Conservation (phyloP, 176 grass and related monocot genomes). For the Hsuehochloa calcarea region DNA sequence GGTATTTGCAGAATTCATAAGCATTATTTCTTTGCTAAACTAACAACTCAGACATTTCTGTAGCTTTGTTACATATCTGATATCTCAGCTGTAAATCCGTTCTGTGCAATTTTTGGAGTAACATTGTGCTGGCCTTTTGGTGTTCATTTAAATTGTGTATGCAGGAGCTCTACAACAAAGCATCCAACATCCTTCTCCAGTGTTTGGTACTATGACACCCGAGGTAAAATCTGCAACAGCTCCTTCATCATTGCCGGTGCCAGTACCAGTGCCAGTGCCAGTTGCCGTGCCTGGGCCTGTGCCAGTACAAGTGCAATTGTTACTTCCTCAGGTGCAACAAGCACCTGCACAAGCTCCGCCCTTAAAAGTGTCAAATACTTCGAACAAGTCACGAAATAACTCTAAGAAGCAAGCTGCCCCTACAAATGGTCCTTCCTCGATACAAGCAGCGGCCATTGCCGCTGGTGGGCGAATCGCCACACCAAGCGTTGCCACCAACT, state of each 20-base stretch:
- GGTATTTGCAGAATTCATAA: slow-evolving; percentile 35
- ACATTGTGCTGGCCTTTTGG: neutral
- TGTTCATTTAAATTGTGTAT: slow-evolving; percentile 28
- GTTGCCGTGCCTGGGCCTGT: slow-evolving; percentile 29
- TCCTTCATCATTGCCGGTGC: neutral
- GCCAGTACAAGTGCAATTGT: slow-evolving; percentile 17
- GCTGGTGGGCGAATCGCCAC: slow-evolving; percentile 82
- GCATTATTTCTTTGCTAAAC: neutral
- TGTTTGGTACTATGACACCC: slow-evolving; percentile 22
- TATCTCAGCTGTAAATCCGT: neutral
- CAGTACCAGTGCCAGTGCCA: slow-evolving; percentile 15
- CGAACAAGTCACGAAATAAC: slow-evolving; percentile 42
- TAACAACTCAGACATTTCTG: slow-evolving; percentile 10
- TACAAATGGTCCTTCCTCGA: slow-evolving; percentile 38
- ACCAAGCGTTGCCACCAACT: slow-evolving; percentile 40
- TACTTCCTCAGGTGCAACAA: slow-evolving; percentile 41
- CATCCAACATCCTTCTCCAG: slow-evolving; percentile 35
- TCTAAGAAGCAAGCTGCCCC: slow-evolving; percentile 45
- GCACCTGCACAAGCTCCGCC: slow-evolving; percentile 25
- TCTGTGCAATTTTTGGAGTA: neutral
- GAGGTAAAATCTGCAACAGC: slow-evolving; percentile 14
- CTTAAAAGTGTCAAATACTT: slow-evolving; percentile 40
- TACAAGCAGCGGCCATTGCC: slow-evolving; percentile 86
- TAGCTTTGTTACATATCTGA: neutral
- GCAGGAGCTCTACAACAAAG: slow-evolving; percentile 35